Base-by-base conservation (phyloP, 495 filamentous ascomycete species). In the Penicillium dipodomyicola region DNA sequence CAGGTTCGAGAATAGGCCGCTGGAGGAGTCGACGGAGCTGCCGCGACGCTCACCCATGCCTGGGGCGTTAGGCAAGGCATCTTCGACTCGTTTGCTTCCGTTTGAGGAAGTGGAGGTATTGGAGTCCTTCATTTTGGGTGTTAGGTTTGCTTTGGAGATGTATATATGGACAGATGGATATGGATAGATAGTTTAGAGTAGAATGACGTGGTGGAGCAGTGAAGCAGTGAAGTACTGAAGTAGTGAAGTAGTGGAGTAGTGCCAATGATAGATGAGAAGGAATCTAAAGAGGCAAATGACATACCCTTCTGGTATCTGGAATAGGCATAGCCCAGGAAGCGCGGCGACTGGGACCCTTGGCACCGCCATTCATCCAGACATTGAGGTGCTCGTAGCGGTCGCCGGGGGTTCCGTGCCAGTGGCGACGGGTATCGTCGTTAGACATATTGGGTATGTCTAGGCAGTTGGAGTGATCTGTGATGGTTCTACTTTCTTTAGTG, bases 1-100 rank as follows among this genome's bases (percentile, higher is more conserved):
- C 63, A 85, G 70, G 35, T 70, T 73, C 14, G 73, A 67, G 58
- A 85, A 85, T 14, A 81, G 66, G 8, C 57, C 59, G 1, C 64
- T 66, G 1, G 14, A 3, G 5, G 59, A 59, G 32, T 67, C 64
- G 33, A 62, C 68, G 1, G 37, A 5, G 57, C 73, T 76, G 52
- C 65, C 68, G 51, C 71, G 64, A 32, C 72, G 57, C 40, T 76
- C 68, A 19, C 54, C 47, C 39, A 72, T 20, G 54, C 60, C 66
- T 52, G 52, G 61, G 30, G 52, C 41, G n/a, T 40, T 32, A 20
- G 48, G 53, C 29, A 54, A 54, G 37, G 49, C 19, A 39, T 1
- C 25, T 42, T 53, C 40, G 25, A 12, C 14, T 47, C 33, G 46
- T 23, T 54, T 57, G 46, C 4, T 37, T n/a, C 25, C 50, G 22